These are phyloP conservation scores for Tuber microsphaerosporum DNA, from an alignment of 495 filamentous ascomycete genomes.

Conservation along the genomic window DNA sequence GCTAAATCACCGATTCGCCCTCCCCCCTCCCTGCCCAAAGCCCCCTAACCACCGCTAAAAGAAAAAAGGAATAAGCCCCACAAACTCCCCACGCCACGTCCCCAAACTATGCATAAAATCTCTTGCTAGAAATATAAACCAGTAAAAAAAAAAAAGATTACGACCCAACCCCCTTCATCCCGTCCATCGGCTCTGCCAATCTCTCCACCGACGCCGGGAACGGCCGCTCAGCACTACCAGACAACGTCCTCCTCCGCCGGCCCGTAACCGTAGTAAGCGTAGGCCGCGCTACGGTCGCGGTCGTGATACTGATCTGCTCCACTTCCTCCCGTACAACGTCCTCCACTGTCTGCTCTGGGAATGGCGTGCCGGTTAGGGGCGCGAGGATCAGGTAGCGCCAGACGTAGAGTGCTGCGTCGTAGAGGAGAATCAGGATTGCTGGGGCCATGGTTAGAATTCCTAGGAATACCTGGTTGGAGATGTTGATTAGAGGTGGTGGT, in stretches of 20 bases:
- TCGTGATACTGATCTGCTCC: not conserved
- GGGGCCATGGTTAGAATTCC: conserved; percentile 59
- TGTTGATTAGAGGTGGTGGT: not conserved
- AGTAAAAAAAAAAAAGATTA: not conserved
- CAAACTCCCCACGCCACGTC: not conserved
- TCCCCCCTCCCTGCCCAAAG: not conserved
- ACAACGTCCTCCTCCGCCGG: not conserved
- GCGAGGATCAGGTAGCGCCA: conserved; percentile 39
- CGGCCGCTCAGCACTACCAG: not conserved
- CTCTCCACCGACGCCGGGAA: conserved; percentile 6
- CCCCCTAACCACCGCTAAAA: not conserved
- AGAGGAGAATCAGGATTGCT: conserved; percentile 58
- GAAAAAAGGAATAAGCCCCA: not conserved
- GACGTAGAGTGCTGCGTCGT: conserved; percentile 61
- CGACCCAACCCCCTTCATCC: not conserved
- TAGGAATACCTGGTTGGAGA: conserved; percentile 52
- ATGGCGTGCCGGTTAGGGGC: conserved; percentile 2
- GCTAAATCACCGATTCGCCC: not conserved
- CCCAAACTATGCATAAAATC: not conserved
- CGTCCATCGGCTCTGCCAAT: conserved; percentile 1
- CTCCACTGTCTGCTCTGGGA: conserved; percentile 6
- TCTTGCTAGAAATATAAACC: not conserved
- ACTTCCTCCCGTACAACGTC: not conserved
- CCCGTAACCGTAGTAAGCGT: not conserved
- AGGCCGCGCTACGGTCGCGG: not conserved